Percentiles rank a stretch among this genome's conserved stretches.
These are phyloP conservation scores for Chytriomyces sp. DNA, from an alignment of 192 early-diverging fungal species.

Conservation along the genomic window DNA sequence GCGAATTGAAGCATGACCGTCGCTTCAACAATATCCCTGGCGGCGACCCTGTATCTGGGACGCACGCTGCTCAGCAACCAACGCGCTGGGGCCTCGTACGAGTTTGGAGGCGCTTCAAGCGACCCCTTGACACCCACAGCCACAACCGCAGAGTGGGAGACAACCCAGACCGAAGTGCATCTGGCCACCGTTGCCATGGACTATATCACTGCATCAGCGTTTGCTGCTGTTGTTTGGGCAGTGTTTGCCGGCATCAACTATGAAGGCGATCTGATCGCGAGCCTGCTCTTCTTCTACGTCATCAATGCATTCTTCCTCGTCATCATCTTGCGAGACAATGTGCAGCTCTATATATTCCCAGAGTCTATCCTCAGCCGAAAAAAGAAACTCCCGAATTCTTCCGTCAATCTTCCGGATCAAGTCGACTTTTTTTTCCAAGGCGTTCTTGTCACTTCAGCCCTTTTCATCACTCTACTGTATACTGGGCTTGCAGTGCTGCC, in stretches of 20 bases:
- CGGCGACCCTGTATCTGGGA: no score
- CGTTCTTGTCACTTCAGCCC: neutral
- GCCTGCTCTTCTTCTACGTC: conserved; percentile 1
- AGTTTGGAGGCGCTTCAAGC: no score
- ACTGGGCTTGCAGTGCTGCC: neutral
- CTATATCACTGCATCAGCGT: neutral
- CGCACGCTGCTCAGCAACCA: no score
- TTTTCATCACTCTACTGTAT: neutral
- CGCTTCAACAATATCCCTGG: no score
- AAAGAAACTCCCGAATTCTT: neutral
- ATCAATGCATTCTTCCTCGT: neutral
- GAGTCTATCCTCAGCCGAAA: neutral
- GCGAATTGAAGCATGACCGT: no score
- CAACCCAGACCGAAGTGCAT: neutral
- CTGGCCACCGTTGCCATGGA: neutral
- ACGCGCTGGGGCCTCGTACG: no score
- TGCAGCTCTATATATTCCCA: neutral
- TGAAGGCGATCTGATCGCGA: neutral
- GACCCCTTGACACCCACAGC: no score
- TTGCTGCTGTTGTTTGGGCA: neutral
- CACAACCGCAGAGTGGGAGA: no score
- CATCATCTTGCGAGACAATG: neutral
- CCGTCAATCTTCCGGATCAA: neutral
- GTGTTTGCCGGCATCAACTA: neutral
- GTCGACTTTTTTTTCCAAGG: neutral